Evolutionary conservation across 495 filamentous ascomycete species (phyloP), one percentile per base, ranked within the genome.

Genomic region (Achaetomiella virescens): DNA sequence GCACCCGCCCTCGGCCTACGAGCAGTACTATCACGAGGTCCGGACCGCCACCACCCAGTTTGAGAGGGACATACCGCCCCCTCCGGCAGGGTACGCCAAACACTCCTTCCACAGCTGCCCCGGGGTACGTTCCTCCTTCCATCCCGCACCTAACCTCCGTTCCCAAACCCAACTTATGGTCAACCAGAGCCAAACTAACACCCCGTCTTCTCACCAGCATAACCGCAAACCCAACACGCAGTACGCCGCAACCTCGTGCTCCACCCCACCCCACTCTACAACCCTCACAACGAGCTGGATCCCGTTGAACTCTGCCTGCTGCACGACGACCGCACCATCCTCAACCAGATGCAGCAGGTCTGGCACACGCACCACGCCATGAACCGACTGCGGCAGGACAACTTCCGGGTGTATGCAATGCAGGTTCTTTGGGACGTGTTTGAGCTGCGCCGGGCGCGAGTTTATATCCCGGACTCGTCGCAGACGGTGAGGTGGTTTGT

Each of bases 371-470:
- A 54, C 35, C 43, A 29, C 0, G n/a, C 20, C 2, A 22, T 63
- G 15, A 12, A 36, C 10, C 57, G 45, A 4, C 17, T 60, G 0
- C 38, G 20, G 31, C 20, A 27, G 17, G 21, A 18, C 10, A 29
- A 24, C 29, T 29, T 7, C 31, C 21, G 33, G 29, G 6, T 47
- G 9, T 47, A 40, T 17, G 55, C 47, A 21, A 6, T 57, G 21
- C 29, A 46, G 12, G 29, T 58, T 31, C 50, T 63, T 24, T 63
- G 61, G 61, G 58, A 61, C 21, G 61, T 63, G 9, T 33, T 44
- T 0, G 43, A 48, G 31, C 38, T 55, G 22, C 59, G 54, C 8
- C 25, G 53, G 18, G 6, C 9, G 15, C 29, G 58, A 8, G 11
- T 42, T n/a, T n/a, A n/a, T n/a, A n/a, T 52, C 2, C 48, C 41